Evolutionary conservation across 1,284 basidiomycete species (phyloP).

Genomic region (Leccinum huronense): DNA sequence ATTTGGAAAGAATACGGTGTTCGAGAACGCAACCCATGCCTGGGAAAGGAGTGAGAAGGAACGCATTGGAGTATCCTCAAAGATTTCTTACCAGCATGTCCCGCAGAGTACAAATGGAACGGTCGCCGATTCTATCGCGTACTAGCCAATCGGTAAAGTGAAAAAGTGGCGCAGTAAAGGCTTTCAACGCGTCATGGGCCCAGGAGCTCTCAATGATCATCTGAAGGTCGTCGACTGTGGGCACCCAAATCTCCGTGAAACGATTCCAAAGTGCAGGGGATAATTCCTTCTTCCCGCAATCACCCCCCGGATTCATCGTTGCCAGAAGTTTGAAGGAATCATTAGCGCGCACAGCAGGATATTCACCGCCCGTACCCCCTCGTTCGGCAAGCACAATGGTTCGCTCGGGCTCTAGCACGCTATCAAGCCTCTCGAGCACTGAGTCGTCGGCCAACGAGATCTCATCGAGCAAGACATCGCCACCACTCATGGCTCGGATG

Average conservation of each 20-base stretch:
- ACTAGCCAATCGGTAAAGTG: slow-evolving; percentile 82
- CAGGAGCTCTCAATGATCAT: slow-evolving; percentile 81
- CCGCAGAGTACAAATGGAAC: slow-evolving; percentile 73
- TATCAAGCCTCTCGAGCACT: slow-evolving; percentile 96
- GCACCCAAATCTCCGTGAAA: slow-evolving; percentile 99
- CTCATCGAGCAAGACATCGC: slow-evolving; percentile 92
- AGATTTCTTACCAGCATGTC: slow-evolving; percentile 76
- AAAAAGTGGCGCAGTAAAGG: slow-evolving; percentile 67
- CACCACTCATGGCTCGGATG: slow-evolving; percentile 88
- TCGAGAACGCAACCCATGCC: slow-evolving; percentile 93
- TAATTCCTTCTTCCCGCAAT: slow-evolving; percentile 99
- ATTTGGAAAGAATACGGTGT: slow-evolving; percentile 49
- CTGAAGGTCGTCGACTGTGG: slow-evolving; percentile 75
- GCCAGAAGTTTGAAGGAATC: slow-evolving; percentile 86
- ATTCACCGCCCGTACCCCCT: slow-evolving; percentile 73
- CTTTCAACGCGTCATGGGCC: slow-evolving; percentile 55
- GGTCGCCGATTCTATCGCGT: slow-evolving; percentile 61
- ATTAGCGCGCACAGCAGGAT: slow-evolving; percentile 65
- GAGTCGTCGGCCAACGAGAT: slow-evolving; percentile 98
- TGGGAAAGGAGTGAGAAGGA: slow-evolving; percentile 35
- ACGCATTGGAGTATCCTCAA: not conserved
- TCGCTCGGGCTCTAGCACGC: slow-evolving; percentile 89
- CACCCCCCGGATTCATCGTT: slow-evolving; percentile 99
- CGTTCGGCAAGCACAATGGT: slow-evolving; percentile 93
- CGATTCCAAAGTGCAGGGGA: slow-evolving; percentile 96